Conservation (phyloP, 225 moss, liverwort and hornwort genomes). For the Sphagnum contortum region DNA sequence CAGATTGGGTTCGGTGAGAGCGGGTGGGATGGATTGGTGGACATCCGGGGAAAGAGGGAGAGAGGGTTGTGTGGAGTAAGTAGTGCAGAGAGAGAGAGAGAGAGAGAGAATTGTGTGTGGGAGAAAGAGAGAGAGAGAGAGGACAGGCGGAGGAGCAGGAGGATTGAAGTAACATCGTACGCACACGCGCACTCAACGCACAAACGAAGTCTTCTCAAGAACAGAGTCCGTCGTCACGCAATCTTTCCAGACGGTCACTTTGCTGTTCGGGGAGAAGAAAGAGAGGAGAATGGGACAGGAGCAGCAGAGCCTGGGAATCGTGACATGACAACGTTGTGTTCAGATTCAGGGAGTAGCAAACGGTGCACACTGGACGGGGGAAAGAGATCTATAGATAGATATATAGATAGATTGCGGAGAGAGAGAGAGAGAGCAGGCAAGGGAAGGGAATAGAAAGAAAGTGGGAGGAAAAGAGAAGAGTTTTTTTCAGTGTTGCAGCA, state of each 20-base stretch:
- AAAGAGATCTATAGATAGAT: too few species aligned
- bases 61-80: too few species aligned
- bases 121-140: too few species aligned
- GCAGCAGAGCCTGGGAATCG: not conserved
- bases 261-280: too few species aligned
- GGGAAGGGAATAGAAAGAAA: not conserved
- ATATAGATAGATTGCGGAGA: too few species aligned
- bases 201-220: not conserved
- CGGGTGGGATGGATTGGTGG: not conserved
- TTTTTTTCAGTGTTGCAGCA: conserved; percentile 10
- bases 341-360: too few species aligned
- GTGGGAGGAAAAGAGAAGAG: not conserved
- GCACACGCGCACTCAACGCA: not conserved
- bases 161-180: not conserved
- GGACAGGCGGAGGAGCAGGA: not conserved
- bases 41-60: not conserved
- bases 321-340: not conserved
- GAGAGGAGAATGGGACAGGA: not conserved
- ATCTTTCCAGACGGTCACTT: not conserved
- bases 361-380: too few species aligned
- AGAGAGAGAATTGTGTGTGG: too few species aligned
- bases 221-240: not conserved
- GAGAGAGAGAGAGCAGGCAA: not conserved
- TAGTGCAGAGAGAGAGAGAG: too few species aligned
- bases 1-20: not conserved